phyloP scores from a whole-genome alignment of 148 eudicot species.

The Heliosperma pusillum region DNA sequence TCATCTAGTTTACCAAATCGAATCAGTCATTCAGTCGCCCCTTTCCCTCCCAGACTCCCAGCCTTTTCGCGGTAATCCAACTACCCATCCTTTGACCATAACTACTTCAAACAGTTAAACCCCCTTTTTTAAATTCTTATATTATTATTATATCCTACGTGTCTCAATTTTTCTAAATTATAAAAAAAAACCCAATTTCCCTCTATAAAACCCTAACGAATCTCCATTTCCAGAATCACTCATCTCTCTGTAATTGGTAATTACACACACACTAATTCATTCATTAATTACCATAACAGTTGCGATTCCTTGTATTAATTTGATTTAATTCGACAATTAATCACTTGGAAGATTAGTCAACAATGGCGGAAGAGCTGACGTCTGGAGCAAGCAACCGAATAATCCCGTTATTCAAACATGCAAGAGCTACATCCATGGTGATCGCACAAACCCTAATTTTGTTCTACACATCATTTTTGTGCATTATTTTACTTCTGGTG shows the following conservation, averaged over 20 bases:
- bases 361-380: conserved; percentile 73
- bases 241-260: no score
- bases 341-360: background rate
- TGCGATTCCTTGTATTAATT: no score
- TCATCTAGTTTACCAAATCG: background rate
- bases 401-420: conserved; percentile 53
- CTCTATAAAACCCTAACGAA: no score
- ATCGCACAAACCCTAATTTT: conserved; percentile 38
- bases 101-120: background rate
- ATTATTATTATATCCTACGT: background rate
- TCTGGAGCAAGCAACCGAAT: conserved; percentile 92
- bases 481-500: conserved; percentile 54
- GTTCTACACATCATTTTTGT: conserved; percentile 65
- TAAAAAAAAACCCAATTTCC: no score
- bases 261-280: no score
- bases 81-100: background rate
- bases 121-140: background rate
- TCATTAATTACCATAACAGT: no score
- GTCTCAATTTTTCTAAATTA: background rate
- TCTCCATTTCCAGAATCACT: no score
- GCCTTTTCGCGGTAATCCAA: background rate
- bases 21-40: background rate
- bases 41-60: background rate
- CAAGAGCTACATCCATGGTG: conserved; percentile 33
- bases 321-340: background rate